Evolutionary conservation across 2,329 filamentous ascomycete genomes (phyloP), one percentile per base, ranked within the genome.

Genomic region (Acrocalymma vagum): DNA sequence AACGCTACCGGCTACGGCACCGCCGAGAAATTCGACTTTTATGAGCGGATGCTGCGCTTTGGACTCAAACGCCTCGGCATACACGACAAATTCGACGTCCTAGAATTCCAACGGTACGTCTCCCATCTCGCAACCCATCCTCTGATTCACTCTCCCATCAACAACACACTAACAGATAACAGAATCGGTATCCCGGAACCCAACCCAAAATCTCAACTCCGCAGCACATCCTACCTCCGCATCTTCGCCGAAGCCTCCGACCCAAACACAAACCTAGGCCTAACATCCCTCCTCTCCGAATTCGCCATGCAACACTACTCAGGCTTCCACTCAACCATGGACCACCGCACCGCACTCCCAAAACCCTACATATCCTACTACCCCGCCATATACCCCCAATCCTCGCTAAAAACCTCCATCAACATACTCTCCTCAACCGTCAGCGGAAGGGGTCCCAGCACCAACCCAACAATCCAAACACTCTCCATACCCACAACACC

Each of bases 91-190:
- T 70, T 80, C 29, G 73, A 80, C 38, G 59, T 77, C 3, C 64
- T 82, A n/a, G 78, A 81, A 24, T 81, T 82, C 35, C 78, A 81
- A 55, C 73, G 62, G 54, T 69, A 56, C n/a, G n/a, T n/a, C n/a
- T n/a, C n/a, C n/a, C n/a, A n/a, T n/a, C n/a, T n/a, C n/a, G n/a
- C n/a, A n/a, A n/a, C n/a, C n/a, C n/a, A n/a, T n/a, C n/a, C n/a
- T n/a, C n/a, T n/a, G n/a, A n/a, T n/a, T n/a, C n/a, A n/a, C n/a
- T n/a, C n/a, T n/a, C n/a, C n/a, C n/a, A n/a, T n/a, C n/a, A n/a
- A n/a, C n/a, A n/a, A n/a, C n/a, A n/a, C n/a, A n/a, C n/a, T n/a
- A n/a, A n/a, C n/a, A n/a, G n/a, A 6, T 17, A 9, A 29, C 20
- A 47, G 53, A 20, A 51, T 63, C 29, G 58, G 62, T 18, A 42